Base-by-base conservation (phyloP, 2,329 filamentous ascomycete species). In the Xylaria sp. region DNA sequence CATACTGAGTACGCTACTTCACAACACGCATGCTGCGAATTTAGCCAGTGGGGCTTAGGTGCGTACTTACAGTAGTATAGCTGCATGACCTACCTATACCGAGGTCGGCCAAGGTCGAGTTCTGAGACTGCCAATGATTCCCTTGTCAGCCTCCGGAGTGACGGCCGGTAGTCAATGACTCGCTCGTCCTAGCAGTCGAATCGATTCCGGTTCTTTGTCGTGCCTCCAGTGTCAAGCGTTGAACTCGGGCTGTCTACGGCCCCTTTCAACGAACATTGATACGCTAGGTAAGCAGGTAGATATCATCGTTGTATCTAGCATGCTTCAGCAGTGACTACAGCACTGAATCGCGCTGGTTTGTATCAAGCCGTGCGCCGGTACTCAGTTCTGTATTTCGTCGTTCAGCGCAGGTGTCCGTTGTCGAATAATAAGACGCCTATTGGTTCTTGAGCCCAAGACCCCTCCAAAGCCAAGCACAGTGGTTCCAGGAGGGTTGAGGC, bases 191-290 rank as follows among this genome's bases (percentile, higher is more conserved):
- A 31, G 17, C 53, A 40, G 37, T 50, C 21, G 17, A 21, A 40
- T 19, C 19, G 49, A 58, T 65, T 57, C 63, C 63, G 63, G 31
- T 60, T 63, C 46, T 63, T 65, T 65, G 53, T 40, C 63, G 63
- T 63, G 19, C 21, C 55, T 57, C 31, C 17, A 45, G 47, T 35
- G 37, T 15, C 35, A 38, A 14, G 33, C 33, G 15, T 33, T 14
- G 28, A 25, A 17, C 50, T 47, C 12, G 11, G 8, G 12, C 46
- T n/a, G 11, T 37, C 28, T 51, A 38, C 17, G 4, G 45, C 35
- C 49, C 35, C 31, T 51, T 57, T 51, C 14, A 6, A 57, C 45
- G 43, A 50, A 37, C n/a, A 28, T 28, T 8, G 28, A n/a, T 35
- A 28, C 25, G 6, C 28, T 31, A 31, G 28, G 28, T 31, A 31